phyloP scores from a whole-genome alignment of 257 asterid species.

The Misopates orontium region DNA sequence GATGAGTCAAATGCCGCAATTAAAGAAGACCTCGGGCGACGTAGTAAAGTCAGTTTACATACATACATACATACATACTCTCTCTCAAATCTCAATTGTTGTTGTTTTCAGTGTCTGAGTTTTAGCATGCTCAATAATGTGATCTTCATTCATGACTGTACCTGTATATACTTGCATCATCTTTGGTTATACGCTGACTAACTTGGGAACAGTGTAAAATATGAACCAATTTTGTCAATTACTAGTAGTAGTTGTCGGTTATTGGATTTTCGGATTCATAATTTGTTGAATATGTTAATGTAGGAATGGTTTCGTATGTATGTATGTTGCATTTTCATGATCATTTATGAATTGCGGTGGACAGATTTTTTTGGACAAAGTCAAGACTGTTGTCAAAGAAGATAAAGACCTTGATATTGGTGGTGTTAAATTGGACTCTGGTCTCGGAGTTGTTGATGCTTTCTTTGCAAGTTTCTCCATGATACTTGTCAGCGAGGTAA shows the following conservation, averaged over 20 bases:
- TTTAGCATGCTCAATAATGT: not conserved
- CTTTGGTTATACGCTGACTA: not conserved
- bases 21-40: conserved; percentile 69
- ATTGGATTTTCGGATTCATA: not conserved
- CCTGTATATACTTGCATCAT: not conserved
- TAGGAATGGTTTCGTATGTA: not conserved
- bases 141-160: too few relatives aligned
- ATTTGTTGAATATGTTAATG: not conserved
- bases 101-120: not conserved
- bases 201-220: not conserved
- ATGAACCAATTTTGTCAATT: not conserved
- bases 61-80: too few relatives aligned
- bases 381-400: conserved; percentile 46
- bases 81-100: conserved; percentile 12
- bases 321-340: conserved; percentile 17
- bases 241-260: not conserved
- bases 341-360: conserved; percentile 15
- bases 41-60: conserved; percentile 58
- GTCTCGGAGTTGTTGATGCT: conserved; percentile 84
- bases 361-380: conserved; percentile 68
- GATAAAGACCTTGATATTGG: conserved; percentile 45
- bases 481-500: conserved; percentile 98
- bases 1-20: conserved; percentile 38
- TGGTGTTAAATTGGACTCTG: conserved; percentile 63
- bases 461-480: conserved; percentile 87